Conservation (phyloP, 2,329 filamentous ascomycete species). For the Westerdykella ornata region DNA sequence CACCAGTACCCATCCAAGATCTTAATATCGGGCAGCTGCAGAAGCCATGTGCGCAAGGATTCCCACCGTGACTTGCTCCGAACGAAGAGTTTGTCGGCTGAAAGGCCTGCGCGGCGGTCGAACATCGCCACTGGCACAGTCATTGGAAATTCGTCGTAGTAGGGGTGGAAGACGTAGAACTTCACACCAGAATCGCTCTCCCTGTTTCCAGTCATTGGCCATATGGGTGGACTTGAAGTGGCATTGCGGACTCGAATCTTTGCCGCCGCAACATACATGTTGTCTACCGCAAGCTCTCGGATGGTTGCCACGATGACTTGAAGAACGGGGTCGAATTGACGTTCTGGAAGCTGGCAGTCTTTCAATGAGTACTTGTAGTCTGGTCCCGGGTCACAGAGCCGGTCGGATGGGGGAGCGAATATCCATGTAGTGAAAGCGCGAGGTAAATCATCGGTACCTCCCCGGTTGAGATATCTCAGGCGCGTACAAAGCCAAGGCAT, state of each 20-base stretch:
- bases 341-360: conserved; percentile 35
- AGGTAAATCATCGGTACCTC: conserved; percentile 31
- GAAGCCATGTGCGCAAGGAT: background rate
- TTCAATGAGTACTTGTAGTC: background rate
- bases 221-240: background rate
- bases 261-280: conserved; percentile 1
- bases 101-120: background rate
- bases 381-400: background rate
- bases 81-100: background rate
- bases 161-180: background rate
- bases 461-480: conserved; percentile 17
- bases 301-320: background rate
- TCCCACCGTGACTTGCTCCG: background rate
- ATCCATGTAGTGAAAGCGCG: conserved; percentile 2
- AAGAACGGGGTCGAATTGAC: conserved; percentile 32
- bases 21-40: background rate
- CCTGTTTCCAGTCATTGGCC: background rate
- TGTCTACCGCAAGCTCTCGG: background rate
- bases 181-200: background rate
- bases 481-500: background rate
- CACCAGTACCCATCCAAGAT: background rate
- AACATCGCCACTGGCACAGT: background rate
- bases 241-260: background rate
- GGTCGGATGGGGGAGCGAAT: background rate
- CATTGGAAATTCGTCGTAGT: background rate